Conservation (phyloP, 2,329 filamentous ascomycete species). For the Trichoderma afroharzianum region DNA sequence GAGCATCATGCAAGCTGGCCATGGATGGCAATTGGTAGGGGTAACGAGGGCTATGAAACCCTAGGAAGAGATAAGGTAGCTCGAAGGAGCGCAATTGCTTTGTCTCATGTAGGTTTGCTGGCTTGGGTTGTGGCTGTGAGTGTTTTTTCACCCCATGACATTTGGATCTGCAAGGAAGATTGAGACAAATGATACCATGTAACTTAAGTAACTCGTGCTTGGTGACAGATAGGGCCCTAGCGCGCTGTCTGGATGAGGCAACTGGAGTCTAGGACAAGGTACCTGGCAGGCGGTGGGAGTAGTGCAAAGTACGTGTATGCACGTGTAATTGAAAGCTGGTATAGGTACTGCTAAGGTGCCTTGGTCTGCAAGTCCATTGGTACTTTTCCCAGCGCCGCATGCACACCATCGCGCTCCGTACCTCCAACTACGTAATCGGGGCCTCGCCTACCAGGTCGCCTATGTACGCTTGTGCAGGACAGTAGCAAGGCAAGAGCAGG, state of each 20-base stretch:
- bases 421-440: conserved; percentile 2
- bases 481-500: neutral
- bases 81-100: neutral
- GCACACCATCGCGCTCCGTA: neutral
- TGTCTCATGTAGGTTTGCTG: neutral
- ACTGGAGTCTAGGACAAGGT: neutral
- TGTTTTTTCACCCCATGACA: neutral
- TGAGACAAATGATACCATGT: neutral
- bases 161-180: neutral
- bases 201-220: neutral
- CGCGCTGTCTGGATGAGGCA: neutral
- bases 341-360: neutral
- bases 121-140: neutral
- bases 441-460: neutral
- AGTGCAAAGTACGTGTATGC: neutral
- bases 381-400: neutral
- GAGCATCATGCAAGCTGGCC: neutral
- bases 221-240: neutral
- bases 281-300: neutral
- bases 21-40: neutral
- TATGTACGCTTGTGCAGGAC: neutral
- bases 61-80: neutral
- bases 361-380: neutral
- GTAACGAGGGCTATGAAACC: neutral
- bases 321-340: neutral